Percentiles rank a stretch among this genome's conserved stretches.
Conservation (phyloP, 2,329 filamentous ascomycete genomes). For the Emmonsiellopsis sp. region DNA sequence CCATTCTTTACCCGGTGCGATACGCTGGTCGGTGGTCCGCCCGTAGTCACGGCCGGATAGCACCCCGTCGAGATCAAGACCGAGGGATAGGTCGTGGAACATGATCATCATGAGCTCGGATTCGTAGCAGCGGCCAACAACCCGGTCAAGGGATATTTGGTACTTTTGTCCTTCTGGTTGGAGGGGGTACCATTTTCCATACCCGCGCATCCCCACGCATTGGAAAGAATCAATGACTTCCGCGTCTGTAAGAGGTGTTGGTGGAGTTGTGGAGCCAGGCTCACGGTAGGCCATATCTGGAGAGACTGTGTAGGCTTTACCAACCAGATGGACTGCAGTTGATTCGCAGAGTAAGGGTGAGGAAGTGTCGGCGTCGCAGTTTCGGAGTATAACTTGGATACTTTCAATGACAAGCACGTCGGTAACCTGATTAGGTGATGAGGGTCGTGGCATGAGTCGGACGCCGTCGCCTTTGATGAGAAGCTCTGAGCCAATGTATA, state of each 20-base stretch:
- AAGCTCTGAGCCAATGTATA: constrained; percentile 50
- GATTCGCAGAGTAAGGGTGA: constrained; percentile 37
- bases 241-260: constrained; percentile 19
- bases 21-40: constrained; percentile 38
- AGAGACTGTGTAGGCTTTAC: constrained; percentile 38
- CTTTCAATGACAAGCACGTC: constrained; percentile 47
- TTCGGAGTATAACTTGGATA: constrained; percentile 42
- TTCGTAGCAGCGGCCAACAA: constrained; percentile 48
- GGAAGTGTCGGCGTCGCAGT: constrained; percentile 40
- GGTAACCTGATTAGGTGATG: constrained; percentile 22
- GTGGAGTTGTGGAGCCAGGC: constrained; percentile 11
- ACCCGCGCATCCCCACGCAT: constrained; percentile 33
- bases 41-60: constrained; percentile 40
- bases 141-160: constrained; percentile 40
- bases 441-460: constrained; percentile 35
- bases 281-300: constrained; percentile 17
- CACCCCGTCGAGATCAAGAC: constrained; percentile 38
- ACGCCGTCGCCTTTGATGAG: constrained; percentile 46
- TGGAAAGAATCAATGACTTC: constrained; percentile 28
- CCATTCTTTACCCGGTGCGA: constrained; percentile 39
- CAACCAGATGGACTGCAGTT: constrained; percentile 39
- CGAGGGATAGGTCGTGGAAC: constrained; percentile 31
- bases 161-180: constrained; percentile 32
- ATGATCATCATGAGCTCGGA: constrained; percentile 38
- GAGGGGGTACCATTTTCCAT: constrained; percentile 44